Evolutionary conservation across 148 eudicot genomes (phyloP).

Genomic region (Rheum nobile): DNA sequence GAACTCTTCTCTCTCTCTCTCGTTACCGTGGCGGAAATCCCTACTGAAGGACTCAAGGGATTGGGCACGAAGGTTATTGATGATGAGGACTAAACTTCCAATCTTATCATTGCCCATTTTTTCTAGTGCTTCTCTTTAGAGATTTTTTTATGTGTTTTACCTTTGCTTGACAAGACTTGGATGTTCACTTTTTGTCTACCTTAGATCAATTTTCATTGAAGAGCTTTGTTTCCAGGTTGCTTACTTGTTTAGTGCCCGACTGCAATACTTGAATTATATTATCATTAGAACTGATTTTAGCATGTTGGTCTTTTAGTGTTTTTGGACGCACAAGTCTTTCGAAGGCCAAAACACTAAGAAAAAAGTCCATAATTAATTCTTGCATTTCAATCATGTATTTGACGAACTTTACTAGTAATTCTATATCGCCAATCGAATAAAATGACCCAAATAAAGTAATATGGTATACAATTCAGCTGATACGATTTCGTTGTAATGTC

Average conservation of each 20-base stretch:
- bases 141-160: neutral
- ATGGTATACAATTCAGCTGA: too few relatives aligned
- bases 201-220: neutral
- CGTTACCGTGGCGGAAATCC: slow-evolving; percentile 58
- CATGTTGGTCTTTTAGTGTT: neutral
- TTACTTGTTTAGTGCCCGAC: neutral
- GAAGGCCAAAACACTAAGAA: neutral
- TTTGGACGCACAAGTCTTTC: neutral
- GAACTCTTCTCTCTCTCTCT: slow-evolving; percentile 69
- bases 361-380: neutral
- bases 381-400: neutral
- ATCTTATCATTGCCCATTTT: neutral
- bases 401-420: too few relatives aligned
- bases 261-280: neutral
- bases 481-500: too few relatives aligned
- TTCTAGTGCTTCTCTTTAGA: neutral
- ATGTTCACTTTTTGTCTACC: slow-evolving; percentile 1
- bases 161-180: neutral
- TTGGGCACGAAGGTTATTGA: slow-evolving; percentile 50
- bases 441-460: too few relatives aligned
- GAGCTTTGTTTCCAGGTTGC: neutral
- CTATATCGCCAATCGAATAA: too few relatives aligned
- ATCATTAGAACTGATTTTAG: neutral
- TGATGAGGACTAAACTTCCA: slow-evolving; percentile 4
- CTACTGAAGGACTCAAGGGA: slow-evolving; percentile 45